These are phyloP conservation scores for Calophaca sinica DNA, from an alignment of 306 rosid genomes.

Conservation along the genomic window DNA sequence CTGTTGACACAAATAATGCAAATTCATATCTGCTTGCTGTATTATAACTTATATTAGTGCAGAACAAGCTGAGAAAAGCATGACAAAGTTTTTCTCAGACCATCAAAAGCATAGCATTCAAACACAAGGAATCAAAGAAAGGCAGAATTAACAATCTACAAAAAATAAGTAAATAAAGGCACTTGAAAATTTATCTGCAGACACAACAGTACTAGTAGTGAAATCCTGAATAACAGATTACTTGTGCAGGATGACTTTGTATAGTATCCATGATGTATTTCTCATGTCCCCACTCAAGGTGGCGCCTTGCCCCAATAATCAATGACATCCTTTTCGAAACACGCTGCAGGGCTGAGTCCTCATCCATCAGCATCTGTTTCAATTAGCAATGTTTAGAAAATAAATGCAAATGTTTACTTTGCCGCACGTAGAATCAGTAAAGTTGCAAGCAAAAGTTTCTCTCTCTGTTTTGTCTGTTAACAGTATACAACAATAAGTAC, in stretches of 20 bases:
- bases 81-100: conserved; percentile 1
- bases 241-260: conserved; percentile 97
- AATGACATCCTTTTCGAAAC: conserved; percentile 84
- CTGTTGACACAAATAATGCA: conserved; percentile 10
- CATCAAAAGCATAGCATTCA: conserved; percentile 34
- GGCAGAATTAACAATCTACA: neutral
- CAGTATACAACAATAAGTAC: conserved; percentile 38
- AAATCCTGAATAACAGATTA: conserved; percentile 47
- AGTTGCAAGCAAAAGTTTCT: conserved; percentile 26
- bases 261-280: conserved; percentile 92
- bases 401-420: conserved; percentile 26
- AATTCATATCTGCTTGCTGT: conserved; percentile 14
- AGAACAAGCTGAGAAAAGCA: conserved; percentile 18
- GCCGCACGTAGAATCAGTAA: conserved; percentile 37
- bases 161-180: neutral
- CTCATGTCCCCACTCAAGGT: conserved; percentile 97
- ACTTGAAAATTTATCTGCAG: neutral
- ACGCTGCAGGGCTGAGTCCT: conserved; percentile 61
- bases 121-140: conserved; percentile 17
- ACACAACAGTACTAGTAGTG: conserved; percentile 16
- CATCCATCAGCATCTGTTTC: conserved; percentile 76
- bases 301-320: conserved; percentile 90
- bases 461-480: conserved; percentile 32
- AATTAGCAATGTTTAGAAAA: conserved; percentile 40
- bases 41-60: neutral